Conservation (phyloP, 2,329 filamentous ascomycete genomes). For the Penicillium sp. region DNA sequence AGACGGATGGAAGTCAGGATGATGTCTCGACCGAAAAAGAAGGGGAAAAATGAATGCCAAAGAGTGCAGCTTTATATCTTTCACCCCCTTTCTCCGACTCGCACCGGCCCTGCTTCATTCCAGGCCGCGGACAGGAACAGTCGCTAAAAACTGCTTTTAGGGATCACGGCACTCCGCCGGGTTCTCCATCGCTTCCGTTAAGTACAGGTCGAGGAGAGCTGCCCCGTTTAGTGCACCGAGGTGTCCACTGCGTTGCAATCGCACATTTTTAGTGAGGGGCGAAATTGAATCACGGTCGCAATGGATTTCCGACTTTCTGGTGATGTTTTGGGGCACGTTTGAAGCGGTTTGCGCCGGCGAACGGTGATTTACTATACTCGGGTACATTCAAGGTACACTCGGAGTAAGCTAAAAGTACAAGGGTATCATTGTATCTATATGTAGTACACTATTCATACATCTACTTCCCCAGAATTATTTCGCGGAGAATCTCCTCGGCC, state of each 20-base stretch:
- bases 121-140: constrained; percentile 13
- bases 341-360: constrained; percentile 1
- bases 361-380: not conserved
- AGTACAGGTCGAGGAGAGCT: constrained; percentile 49
- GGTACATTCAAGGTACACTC: not conserved
- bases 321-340: not conserved
- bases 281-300: constrained; percentile 9
- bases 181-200: constrained; percentile 42
- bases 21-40: not conserved
- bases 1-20: not conserved
- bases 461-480: constrained; percentile 41
- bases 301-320: constrained; percentile 7
- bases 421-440: constrained; percentile 25
- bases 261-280: constrained; percentile 9
- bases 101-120: constrained; percentile 10
- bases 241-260: constrained; percentile 26
- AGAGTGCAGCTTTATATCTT: constrained; percentile 18
- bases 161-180: constrained; percentile 32
- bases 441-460: constrained; percentile 12
- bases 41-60: constrained; percentile 3
- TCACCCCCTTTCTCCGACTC: constrained; percentile 11
- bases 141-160: constrained; percentile 51
- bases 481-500: constrained; percentile 55
- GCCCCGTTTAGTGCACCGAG: constrained; percentile 26
- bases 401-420: not conserved